Evolutionary conservation across 164 flowering plant species (phyloP).

Genomic region (Annona cherimola): DNA sequence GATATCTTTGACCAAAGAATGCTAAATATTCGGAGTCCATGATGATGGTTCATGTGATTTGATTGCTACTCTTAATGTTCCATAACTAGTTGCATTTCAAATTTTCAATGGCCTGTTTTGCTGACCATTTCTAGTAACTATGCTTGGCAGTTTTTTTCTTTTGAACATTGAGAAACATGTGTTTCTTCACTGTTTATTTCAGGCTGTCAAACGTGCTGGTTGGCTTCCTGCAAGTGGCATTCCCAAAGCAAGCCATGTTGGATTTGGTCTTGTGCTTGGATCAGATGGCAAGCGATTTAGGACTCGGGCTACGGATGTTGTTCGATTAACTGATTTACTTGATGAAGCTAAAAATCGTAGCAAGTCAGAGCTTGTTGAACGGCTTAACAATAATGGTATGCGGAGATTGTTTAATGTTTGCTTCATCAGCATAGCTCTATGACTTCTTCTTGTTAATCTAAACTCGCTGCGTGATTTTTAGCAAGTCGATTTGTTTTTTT

Average conservation of each 20-base stretch:
- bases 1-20: neutral
- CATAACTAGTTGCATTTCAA: neutral
- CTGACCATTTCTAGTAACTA: neutral
- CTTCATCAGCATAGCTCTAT: neutral
- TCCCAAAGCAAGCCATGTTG: slow-evolving; percentile 83
- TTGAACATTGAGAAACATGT: neutral
- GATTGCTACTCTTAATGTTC: neutral
- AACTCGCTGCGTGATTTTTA: neutral
- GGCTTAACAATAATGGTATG: slow-evolving; percentile 29
- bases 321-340: slow-evolving; percentile 82
- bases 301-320: slow-evolving; percentile 79
- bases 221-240: slow-evolving; percentile 68
- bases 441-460: neutral
- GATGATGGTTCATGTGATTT: neutral
- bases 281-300: slow-evolving; percentile 94
- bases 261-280: slow-evolving; percentile 96
- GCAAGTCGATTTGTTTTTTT: no score
- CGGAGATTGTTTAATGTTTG: no score
- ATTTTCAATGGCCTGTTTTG: neutral
- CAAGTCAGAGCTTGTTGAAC: slow-evolving; percentile 58
- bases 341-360: slow-evolving; percentile 94
- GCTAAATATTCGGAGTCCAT: neutral
- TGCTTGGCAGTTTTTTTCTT: neutral
- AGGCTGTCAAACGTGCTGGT: slow-evolving; percentile 88
- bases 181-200: slow-evolving; percentile 11